Conservation (phyloP, 2,329 filamentous ascomycete genomes). For the Pseudodiploospora longispora region DNA sequence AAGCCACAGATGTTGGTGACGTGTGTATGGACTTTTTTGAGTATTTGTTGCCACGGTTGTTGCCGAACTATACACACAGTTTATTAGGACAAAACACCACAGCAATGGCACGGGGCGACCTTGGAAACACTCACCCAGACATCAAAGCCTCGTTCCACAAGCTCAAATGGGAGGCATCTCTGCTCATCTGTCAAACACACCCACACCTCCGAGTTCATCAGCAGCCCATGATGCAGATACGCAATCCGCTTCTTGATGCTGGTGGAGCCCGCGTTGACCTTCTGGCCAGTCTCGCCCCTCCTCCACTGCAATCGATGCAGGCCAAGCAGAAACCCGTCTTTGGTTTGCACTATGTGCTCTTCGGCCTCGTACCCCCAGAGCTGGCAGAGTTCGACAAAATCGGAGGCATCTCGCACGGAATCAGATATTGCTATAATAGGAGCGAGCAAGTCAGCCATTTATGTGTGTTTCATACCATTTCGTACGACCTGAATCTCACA, state of each 20-base stretch:
- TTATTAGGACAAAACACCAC: neutral
- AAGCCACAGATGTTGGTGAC: constrained; percentile 66
- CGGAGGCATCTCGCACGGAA: constrained; percentile 76
- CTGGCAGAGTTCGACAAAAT: constrained; percentile 90
- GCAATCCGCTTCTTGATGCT: constrained; percentile 75
- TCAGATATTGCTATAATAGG: constrained; percentile 51
- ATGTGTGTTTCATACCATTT: too few species aligned
- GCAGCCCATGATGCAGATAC: constrained; percentile 88
- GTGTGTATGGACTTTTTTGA: constrained; percentile 82
- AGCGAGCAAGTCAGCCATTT: too few species aligned
- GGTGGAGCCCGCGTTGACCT: constrained; percentile 64
- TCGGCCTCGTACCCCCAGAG: constrained; percentile 89
- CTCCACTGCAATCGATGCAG: constrained; percentile 80
- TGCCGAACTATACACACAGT: constrained; percentile 58
- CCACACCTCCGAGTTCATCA: constrained; percentile 99
- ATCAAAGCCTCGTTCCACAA: constrained; percentile 88
- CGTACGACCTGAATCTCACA: constrained; percentile 1
- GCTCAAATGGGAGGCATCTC: constrained; percentile 76
- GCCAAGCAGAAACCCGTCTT: constrained; percentile 86
- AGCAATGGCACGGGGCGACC: too few species aligned
- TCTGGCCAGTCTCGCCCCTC: constrained; percentile 69
- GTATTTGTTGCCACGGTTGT: constrained; percentile 98
- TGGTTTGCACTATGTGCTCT: constrained; percentile 91
- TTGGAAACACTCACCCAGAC: constrained; percentile 62
- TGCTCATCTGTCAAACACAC: constrained; percentile 83